Conservation (phyloP, 352 stramenopile species). For the Phytophthora citrophthora region DNA sequence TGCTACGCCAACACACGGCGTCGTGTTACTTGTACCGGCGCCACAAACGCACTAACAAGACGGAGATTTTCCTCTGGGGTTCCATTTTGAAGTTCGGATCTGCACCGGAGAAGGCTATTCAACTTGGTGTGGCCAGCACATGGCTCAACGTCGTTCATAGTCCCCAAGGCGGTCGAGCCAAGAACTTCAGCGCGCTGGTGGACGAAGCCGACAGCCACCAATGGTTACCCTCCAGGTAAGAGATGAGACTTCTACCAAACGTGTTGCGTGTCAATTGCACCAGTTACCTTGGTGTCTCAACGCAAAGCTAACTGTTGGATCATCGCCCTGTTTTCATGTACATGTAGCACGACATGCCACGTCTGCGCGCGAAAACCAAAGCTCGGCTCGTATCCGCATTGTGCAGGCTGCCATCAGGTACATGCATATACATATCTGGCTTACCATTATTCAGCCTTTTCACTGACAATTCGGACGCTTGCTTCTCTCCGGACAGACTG, state of each 20-base stretch:
- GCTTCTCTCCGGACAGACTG: conserved; percentile 25
- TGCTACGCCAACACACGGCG: conserved; percentile 42
- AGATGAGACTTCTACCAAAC: conserved; percentile 11
- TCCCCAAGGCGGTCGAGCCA: conserved; percentile 26
- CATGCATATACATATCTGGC: conserved; percentile 4
- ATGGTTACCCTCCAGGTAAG: conserved; percentile 39
- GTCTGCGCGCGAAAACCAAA: conserved; percentile 35
- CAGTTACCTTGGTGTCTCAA: conserved; percentile 14
- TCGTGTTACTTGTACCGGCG: conserved; percentile 49
- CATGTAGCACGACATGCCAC: conserved; percentile 39
- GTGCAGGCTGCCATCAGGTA: conserved; percentile 46
- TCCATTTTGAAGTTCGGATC: conserved; percentile 43
- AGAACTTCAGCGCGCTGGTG: conserved; percentile 39
- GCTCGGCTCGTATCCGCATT: conserved; percentile 32
- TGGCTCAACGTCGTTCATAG: conserved; percentile 43
- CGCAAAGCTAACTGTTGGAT: conserved; percentile 16
- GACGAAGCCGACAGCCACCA: conserved; percentile 34
- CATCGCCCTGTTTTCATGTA: conserved; percentile 10
- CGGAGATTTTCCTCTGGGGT: conserved; percentile 48
- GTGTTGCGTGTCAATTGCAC: conserved; percentile 26
- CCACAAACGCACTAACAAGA: conserved; percentile 28
- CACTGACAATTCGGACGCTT: background rate
- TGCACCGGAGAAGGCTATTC: conserved; percentile 34
- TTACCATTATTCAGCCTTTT: background rate
- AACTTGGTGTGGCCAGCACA: conserved; percentile 41